Base-by-base conservation (phyloP, 2,329 filamentous ascomycete species). In the Colletotrichum gigasporum region DNA sequence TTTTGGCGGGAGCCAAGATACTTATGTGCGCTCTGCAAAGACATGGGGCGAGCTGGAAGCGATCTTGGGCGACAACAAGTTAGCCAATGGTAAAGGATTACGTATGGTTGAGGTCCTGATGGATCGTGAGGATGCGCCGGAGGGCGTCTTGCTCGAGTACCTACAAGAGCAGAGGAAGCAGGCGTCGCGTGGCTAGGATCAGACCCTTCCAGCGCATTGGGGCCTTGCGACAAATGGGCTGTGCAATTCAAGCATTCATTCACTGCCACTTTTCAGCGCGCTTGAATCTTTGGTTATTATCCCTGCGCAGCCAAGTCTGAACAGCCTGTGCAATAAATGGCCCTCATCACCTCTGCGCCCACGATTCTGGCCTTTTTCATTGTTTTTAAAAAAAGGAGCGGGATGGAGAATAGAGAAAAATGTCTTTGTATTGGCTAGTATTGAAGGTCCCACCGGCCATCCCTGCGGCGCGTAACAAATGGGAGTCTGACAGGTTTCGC, bases 11-110 rank as follows among this genome's bases (percentile, higher is more conserved):
- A 34, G 11, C 5, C 3, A 53, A 0, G 51, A 45, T 3, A 81
- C 77, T 2, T 71, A 71, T 10, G 76, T 71, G 12, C 39, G 32
- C 4, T 70, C 73, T 26, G 82, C 78, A 3, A 74, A 72, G 58
- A 85, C 79, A 0, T 82, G 80, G 65, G 80, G 76, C 0, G 82
- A 86, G 63, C 64, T 86, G 3, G 76, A 80, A 35, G 62, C 70
- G 5, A 74, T 83, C 4, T 41, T 75, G 11, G 53, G 60, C 5
- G 61, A 68, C 11, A 60, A 70, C 7, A 53, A 47, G 2, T 34
- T 75, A 1, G 44, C n/a, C 0, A 54, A 70, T 9, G 69, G 64
- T 0, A 60, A 66, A n/a, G 74, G 71, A 0, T 52, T 78, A 18
- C 71, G 71, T 47, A 75, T 78, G 71, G 70, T 77, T 0, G 75